These are phyloP conservation scores for Candida incommunis DNA, from an alignment of 805 yeast species.

Conservation along the genomic window DNA sequence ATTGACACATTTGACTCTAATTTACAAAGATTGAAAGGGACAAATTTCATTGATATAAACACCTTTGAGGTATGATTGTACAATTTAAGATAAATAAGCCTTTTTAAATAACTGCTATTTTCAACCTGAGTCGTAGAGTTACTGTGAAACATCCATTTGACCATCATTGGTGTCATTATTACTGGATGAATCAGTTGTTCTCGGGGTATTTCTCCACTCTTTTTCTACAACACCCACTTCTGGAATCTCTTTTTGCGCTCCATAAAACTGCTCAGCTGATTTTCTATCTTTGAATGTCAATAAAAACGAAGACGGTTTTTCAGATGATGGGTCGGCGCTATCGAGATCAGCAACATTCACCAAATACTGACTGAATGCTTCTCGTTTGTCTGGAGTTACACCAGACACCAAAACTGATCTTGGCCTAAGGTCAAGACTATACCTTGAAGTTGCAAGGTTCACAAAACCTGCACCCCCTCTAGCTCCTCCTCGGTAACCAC, in stretches of 20 bases:
- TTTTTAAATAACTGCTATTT: too few species aligned
- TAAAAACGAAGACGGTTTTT: slow-evolving; percentile 7
- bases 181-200: not conserved
- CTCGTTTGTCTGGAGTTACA: slow-evolving; percentile 19
- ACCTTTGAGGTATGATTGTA: too few species aligned
- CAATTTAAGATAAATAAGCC: too few species aligned
- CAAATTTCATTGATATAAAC: too few species aligned
- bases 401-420: slow-evolving; percentile 21
- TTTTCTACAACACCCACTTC: slow-evolving; percentile 19
- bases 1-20: too few species aligned
- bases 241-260: slow-evolving; percentile 12
- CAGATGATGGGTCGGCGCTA: slow-evolving; percentile 8
- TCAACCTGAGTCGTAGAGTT: not conserved
- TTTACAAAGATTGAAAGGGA: too few species aligned
- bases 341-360: slow-evolving; percentile 16
- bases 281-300: slow-evolving; percentile 22
- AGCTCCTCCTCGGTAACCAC: slow-evolving; percentile 14
- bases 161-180: not conserved
- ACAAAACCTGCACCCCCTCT: slow-evolving; percentile 13
- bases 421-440: slow-evolving; percentile 25
- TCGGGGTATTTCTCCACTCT: slow-evolving; percentile 11
- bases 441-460: slow-evolving; percentile 11
- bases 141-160: not conserved
- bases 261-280: slow-evolving; percentile 25
- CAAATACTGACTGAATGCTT: slow-evolving; percentile 19